These are phyloP conservation scores for Neoascochyta sp. DNA, from an alignment of 2,329 filamentous ascomycete species.

Conservation along the genomic window DNA sequence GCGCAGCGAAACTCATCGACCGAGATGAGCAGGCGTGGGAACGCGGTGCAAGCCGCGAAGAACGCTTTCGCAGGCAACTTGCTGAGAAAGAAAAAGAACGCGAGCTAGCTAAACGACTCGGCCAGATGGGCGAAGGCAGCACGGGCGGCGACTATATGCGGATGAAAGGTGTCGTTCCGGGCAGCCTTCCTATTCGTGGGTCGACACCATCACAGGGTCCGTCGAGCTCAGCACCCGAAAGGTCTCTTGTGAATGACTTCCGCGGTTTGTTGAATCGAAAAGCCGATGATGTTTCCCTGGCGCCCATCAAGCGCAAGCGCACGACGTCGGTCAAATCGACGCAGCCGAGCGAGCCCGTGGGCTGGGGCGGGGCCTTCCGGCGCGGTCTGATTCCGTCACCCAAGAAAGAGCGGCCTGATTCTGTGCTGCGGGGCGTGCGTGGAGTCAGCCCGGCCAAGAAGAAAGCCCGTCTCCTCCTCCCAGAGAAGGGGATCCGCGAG, in stretches of 20 bases:
- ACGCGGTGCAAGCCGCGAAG: slow-evolving; percentile 57
- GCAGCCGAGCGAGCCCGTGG: slow-evolving; percentile 40
- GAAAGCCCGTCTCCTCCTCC: slow-evolving; percentile 47
- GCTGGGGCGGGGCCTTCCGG: slow-evolving; percentile 48
- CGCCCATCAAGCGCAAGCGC: slow-evolving; percentile 41
- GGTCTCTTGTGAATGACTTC: slow-evolving; percentile 25
- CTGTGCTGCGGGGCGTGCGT: slow-evolving; percentile 26
- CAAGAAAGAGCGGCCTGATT: slow-evolving; percentile 11
- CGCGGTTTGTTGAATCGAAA: slow-evolving; percentile 45
- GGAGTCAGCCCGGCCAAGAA: slow-evolving; percentile 45
- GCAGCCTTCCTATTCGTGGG: slow-evolving; percentile 17
- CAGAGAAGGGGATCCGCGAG: slow-evolving; percentile 48
- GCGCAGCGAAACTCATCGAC: slow-evolving; percentile 62
- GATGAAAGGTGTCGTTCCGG: slow-evolving; percentile 20
- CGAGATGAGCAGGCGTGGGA: slow-evolving; percentile 48
- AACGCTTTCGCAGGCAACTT: slow-evolving; percentile 62
- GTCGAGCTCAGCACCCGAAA: slow-evolving; percentile 14
- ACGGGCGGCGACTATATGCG: slow-evolving; percentile 70
- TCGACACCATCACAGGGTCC: slow-evolving; percentile 16
- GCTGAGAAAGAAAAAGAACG: slow-evolving; percentile 67
- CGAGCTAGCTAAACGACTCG: slow-evolving; percentile 66
- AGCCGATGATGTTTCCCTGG: slow-evolving; percentile 41
- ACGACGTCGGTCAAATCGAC: slow-evolving; percentile 30
- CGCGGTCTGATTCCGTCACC: slow-evolving; percentile 39
- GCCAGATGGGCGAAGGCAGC: slow-evolving; percentile 57